These are phyloP conservation scores for Metschnikowia matae DNA, from an alignment of 805 yeast genomes.

Conservation along the genomic window DNA sequence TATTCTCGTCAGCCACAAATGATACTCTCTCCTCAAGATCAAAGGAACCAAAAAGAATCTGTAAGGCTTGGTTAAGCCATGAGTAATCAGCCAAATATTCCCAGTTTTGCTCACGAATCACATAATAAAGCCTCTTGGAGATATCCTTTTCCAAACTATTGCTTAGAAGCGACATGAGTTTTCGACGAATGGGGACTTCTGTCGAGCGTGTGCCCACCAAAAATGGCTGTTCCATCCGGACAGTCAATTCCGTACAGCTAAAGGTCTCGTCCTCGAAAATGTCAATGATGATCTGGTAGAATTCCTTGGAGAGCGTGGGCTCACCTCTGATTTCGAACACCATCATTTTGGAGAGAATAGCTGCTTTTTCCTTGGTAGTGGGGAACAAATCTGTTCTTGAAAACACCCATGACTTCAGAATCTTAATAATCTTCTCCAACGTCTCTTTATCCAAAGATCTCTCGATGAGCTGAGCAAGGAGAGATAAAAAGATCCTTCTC, in stretches of 20 bases:
- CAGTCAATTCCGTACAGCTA: constrained; percentile 82
- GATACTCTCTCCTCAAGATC: constrained; percentile 46
- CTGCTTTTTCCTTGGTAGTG: constrained; percentile 93
- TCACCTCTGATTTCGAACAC: constrained; percentile 88
- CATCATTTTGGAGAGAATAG: constrained; percentile 88
- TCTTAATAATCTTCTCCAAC: constrained; percentile 65
- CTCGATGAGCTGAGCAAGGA: constrained; percentile 87
- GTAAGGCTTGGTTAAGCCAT: constrained; percentile 93
- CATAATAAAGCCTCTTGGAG: constrained; percentile 75
- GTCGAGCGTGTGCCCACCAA: constrained; percentile 86
- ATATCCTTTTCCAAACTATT: constrained; percentile 74
- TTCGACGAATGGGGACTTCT: constrained; percentile 68
- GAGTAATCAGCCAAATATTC: constrained; percentile 88
- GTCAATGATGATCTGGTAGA: constrained; percentile 81
- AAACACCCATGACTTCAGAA: constrained; percentile 89
- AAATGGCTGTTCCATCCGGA: constrained; percentile 94
- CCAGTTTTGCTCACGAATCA: constrained; percentile 96
- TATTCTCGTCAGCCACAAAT: constrained; percentile 46
- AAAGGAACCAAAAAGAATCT: constrained; percentile 76
- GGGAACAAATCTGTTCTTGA: constrained; percentile 82
- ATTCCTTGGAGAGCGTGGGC: constrained; percentile 67
- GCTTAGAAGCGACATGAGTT: constrained; percentile 74
- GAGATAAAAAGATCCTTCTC: constrained; percentile 78
- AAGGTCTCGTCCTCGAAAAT: constrained; percentile 78
- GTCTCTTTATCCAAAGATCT: constrained; percentile 76